Conservation (phyloP, 139 green algal genomes). For the Yamagishiella unicocca region DNA sequence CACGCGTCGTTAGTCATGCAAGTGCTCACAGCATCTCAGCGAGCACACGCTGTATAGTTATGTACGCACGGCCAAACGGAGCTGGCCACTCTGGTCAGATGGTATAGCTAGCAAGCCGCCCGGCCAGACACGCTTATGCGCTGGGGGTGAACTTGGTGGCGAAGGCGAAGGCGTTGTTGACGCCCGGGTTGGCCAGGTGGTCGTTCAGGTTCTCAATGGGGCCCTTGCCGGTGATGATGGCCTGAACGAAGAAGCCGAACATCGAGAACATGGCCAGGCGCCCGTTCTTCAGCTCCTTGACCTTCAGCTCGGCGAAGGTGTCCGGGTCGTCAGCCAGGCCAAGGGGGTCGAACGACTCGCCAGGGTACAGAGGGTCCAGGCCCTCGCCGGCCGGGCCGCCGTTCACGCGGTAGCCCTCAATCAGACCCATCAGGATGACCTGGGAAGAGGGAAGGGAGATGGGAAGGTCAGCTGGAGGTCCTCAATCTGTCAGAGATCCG, state of each 20-base stretch:
- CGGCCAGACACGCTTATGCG: too few relatives aligned
- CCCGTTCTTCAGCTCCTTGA: constrained; percentile 96
- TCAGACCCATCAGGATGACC: constrained; percentile 87
- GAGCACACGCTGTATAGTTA: too few relatives aligned
- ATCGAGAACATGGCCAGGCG: constrained; percentile 87
- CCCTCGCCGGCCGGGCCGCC: constrained; percentile 80
- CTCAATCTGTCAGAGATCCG: too few relatives aligned
- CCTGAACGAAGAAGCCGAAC: constrained; percentile 86
- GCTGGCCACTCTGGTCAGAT: too few relatives aligned
- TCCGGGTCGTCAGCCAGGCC: constrained; percentile 95
- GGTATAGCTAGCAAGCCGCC: too few relatives aligned
- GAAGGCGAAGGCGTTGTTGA: constrained; percentile 71
- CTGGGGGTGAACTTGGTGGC: constrained; percentile 68
- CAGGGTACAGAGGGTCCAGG: constrained; percentile 92
- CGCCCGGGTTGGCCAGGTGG: constrained; percentile 71
- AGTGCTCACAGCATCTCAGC: too few relatives aligned
- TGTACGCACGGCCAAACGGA: too few relatives aligned
- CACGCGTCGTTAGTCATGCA: too few relatives aligned
- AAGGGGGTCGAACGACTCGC: constrained; percentile 95
- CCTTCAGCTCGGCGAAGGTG: constrained; percentile 89
- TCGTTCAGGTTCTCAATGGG: constrained; percentile 75
- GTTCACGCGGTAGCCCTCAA: constrained; percentile 90
- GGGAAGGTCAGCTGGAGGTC: too few relatives aligned
- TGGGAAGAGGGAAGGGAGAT: constrained; percentile 48
- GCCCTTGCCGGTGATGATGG: constrained; percentile 76